Evolutionary conservation across 2,329 filamentous ascomycete genomes (phyloP).

Genomic region (Aureobasidium sp.): DNA sequence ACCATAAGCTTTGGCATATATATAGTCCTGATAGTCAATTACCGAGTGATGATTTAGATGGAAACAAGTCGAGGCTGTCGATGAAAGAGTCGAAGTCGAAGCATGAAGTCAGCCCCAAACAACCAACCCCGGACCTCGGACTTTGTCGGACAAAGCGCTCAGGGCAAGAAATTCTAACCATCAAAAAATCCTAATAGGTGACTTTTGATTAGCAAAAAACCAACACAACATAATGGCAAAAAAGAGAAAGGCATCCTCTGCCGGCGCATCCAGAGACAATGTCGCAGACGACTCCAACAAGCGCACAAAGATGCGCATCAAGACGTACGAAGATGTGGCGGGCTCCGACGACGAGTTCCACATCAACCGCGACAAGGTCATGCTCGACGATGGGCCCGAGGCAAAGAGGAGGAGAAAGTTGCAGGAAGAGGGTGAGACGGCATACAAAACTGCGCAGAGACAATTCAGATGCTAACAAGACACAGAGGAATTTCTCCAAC

Average conservation of each 20-base stretch:
- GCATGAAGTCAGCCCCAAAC: not conserved
- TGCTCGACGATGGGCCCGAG: conserved; percentile 73
- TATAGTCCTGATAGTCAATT: too few species aligned
- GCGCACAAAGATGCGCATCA: conserved; percentile 48
- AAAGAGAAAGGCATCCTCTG: conserved; percentile 20
- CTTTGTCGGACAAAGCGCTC: not conserved
- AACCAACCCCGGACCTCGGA: not conserved
- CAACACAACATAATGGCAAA: conserved; percentile 19
- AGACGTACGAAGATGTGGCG: conserved; percentile 74
- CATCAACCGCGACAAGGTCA: conserved; percentile 74
- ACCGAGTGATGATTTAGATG: not conserved
- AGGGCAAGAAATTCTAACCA: conserved; percentile 8
- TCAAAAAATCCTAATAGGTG: not conserved
- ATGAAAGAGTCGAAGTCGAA: not conserved
- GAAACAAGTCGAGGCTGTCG: not conserved
- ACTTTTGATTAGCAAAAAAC: not conserved
- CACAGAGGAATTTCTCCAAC: conserved; percentile 50
- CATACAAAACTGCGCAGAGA: not conserved
- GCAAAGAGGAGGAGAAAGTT: conserved; percentile 68
- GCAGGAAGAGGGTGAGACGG: conserved; percentile 41
- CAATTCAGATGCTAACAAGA: conserved; percentile 19
- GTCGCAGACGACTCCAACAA: conserved; percentile 25
- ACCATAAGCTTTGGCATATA: too few species aligned
- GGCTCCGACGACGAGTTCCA: conserved; percentile 94
- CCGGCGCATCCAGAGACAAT: not conserved